A percentile compares a stretch with the other conserved stretches of the same genome.
Conservation (phyloP, 371 early-diverging fungal genomes). For the Mortierella sp. region DNA sequence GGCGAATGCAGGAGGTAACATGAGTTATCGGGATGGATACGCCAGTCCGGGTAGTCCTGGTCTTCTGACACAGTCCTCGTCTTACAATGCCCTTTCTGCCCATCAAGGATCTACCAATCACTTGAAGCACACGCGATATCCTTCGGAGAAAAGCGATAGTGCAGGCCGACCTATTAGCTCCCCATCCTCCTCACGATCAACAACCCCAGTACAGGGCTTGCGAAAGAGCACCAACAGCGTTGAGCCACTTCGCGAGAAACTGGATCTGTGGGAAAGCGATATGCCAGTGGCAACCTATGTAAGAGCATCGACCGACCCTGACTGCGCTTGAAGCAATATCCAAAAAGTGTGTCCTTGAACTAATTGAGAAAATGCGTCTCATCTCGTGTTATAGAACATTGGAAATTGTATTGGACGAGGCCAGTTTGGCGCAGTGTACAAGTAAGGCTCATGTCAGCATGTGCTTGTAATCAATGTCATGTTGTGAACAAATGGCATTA, state of each 20-base stretch:
- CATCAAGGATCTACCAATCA: slow-evolving; percentile 7
- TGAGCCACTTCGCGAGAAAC: slow-evolving; percentile 55
- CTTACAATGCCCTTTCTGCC: slow-evolving; percentile 32
- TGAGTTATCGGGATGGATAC: slow-evolving; percentile 25
- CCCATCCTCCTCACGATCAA: slow-evolving; percentile 34
- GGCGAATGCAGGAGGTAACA: slow-evolving; percentile 32
- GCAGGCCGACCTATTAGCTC: slow-evolving; percentile 17
- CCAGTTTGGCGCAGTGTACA: slow-evolving; percentile 90
- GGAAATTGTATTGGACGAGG: slow-evolving; percentile 93
- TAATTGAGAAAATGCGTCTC: not conserved
- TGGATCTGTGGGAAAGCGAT: slow-evolving; percentile 64
- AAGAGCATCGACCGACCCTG: slow-evolving; percentile 17
- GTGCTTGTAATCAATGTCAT: not conserved
- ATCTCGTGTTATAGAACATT: slow-evolving; percentile 60
- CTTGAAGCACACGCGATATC: slow-evolving; percentile 24
- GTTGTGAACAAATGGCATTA: too few species aligned
- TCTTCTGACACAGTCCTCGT: slow-evolving; percentile 24
- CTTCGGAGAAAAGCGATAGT: slow-evolving; percentile 31
- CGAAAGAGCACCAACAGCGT: slow-evolving; percentile 30
- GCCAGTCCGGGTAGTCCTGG: slow-evolving; percentile 40
- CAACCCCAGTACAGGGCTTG: slow-evolving; percentile 49
- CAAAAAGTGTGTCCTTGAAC: too few species aligned
- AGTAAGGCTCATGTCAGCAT: slow-evolving; percentile 23
- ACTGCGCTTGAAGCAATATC: not conserved
- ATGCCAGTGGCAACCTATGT: slow-evolving; percentile 62